Conservation (phyloP, 2,329 filamentous ascomycete genomes). For the Keithomyces neogunnii region DNA sequence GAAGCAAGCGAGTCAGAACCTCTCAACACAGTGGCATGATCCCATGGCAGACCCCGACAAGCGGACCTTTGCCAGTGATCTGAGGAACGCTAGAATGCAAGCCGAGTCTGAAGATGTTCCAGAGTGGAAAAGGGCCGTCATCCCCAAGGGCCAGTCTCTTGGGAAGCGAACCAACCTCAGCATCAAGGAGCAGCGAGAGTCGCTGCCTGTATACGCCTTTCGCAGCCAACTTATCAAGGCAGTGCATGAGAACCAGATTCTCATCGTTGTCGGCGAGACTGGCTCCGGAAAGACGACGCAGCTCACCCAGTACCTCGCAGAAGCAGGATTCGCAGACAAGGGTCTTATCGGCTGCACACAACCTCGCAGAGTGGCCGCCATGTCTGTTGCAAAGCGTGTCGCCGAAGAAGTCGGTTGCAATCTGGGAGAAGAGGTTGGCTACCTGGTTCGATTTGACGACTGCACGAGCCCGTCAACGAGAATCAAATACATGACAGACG, state of each 20-base stretch:
- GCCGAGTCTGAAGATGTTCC: conserved; percentile 62
- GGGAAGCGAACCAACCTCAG: conserved; percentile 84
- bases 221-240: conserved; percentile 81
- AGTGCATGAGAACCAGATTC: conserved; percentile 75
- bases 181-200: conserved; percentile 91
- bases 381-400: conserved; percentile 96
- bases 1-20: conserved; percentile 64
- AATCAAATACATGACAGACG: conserved; percentile 99
- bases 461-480: conserved; percentile 78
- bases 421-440: conserved; percentile 87
- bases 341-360: conserved; percentile 96
- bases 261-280: conserved; percentile 96
- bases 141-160: conserved; percentile 69
- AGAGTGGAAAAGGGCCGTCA: conserved; percentile 85
- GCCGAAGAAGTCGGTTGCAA: conserved; percentile 90
- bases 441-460: conserved; percentile 96
- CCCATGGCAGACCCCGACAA: conserved; percentile 85
- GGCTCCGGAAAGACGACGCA: conserved; percentile 97
- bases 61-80: conserved; percentile 79
- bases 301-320: conserved; percentile 87
- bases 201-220: conserved; percentile 82
- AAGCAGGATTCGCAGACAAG: conserved; percentile 78
- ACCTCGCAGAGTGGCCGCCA: conserved; percentile 90
- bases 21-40: conserved; percentile 91
- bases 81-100: conserved; percentile 59